Percentiles rank a stretch among this genome's conserved stretches.
phyloP scores from a whole-genome alignment of 768 basidiomycete species.

The Boletus rubroflammeus region DNA sequence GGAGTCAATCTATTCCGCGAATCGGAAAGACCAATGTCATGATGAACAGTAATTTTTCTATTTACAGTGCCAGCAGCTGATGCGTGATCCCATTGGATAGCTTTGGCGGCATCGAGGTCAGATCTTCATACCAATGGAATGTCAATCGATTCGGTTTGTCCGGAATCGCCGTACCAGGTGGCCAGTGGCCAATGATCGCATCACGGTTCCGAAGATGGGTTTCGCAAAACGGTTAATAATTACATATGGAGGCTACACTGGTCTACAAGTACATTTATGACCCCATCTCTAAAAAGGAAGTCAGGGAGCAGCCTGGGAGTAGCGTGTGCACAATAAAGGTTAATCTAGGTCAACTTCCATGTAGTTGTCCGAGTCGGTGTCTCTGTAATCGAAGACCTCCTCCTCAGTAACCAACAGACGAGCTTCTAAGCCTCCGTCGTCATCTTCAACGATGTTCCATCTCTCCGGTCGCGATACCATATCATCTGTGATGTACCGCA shows the following conservation, averaged over 20 bases:
- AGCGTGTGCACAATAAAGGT: background rate
- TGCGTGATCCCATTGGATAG: background rate
- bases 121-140: background rate
- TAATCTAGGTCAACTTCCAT: conserved; percentile 25
- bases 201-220: background rate
- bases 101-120: background rate
- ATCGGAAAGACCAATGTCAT: too few relatives aligned
- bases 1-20: background rate
- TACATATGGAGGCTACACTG: background rate
- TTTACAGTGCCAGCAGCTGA: too few relatives aligned
- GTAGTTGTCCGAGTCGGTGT: conserved; percentile 40
- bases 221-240: background rate
- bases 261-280: conserved; percentile 9
- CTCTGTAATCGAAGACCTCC: conserved; percentile 33
- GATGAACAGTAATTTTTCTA: too few relatives aligned
- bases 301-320: background rate
- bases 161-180: background rate
- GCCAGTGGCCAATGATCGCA: background rate
- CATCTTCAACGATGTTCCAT: conserved; percentile 35
- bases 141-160: background rate
- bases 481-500: conserved; percentile 39
- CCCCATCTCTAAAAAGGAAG: background rate
- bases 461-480: conserved; percentile 43
- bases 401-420: conserved; percentile 35
- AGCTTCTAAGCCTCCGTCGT: conserved; percentile 44